Evolutionary conservation across 2,329 filamentous ascomycete species (phyloP).

Genomic region (Incumbomyces lentus): DNA sequence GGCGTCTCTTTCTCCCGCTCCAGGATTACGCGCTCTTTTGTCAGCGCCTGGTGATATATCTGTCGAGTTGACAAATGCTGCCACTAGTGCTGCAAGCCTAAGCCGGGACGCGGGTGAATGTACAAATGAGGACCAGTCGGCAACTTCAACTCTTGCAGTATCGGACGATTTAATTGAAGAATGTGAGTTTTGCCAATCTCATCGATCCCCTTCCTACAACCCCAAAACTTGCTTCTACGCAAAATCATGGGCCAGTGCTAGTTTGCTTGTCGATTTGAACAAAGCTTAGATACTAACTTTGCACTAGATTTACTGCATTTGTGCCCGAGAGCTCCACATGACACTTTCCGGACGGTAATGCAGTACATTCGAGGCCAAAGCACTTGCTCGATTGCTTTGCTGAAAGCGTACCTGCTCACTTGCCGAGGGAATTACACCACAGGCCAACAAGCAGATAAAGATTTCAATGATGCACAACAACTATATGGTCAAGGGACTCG

Average conservation of each 20-base stretch:
- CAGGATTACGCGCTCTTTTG: neutral
- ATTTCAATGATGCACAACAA: constrained; percentile 14
- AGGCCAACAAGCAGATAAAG: neutral
- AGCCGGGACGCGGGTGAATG: neutral
- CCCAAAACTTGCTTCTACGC: too few relatives aligned
- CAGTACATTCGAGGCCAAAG: neutral
- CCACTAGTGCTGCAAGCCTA: neutral
- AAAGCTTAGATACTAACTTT: neutral
- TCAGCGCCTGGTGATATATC: neutral
- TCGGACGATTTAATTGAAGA: neutral
- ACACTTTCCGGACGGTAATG: neutral
- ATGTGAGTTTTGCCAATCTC: neutral
- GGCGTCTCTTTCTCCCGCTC: neutral
- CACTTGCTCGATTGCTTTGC: neutral
- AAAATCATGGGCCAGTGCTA: too few relatives aligned
- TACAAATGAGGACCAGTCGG: neutral
- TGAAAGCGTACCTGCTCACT: neutral
- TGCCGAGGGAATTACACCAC: neutral
- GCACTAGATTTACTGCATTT: neutral
- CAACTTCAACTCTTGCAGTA: neutral
- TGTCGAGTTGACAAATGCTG: neutral
- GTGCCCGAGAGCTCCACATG: neutral
- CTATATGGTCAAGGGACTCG: constrained; percentile 16
- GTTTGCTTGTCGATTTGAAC: neutral
- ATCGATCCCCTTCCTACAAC: neutral